Percentiles rank a stretch among this genome's conserved stretches.
These are phyloP conservation scores for Coriaria nepalensis DNA, from an alignment of 306 rosid genomes.

Conservation along the genomic window DNA sequence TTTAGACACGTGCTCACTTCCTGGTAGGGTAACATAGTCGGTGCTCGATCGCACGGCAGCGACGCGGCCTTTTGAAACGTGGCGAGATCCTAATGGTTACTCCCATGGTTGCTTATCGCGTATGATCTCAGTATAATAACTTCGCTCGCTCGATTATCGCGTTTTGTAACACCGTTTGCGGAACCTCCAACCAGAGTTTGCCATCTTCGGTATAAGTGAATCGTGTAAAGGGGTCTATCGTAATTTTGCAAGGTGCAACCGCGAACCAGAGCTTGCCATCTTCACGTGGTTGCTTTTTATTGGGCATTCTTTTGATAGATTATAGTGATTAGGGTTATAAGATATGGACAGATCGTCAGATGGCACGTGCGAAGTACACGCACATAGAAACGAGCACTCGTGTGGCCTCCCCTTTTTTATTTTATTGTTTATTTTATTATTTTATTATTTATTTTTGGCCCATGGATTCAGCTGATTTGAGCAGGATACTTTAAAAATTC, in stretches of 20 bases:
- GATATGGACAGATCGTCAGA: slow-evolving; percentile 26
- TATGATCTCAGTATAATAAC: background rate
- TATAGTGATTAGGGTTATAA: slow-evolving; percentile 5
- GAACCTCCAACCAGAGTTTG: no score
- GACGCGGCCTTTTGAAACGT: slow-evolving; percentile 12
- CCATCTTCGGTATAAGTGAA: no score
- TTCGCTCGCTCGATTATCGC: no score
- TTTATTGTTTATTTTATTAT: background rate
- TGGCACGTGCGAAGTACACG: slow-evolving; percentile 28
- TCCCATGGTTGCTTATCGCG: slow-evolving; percentile 10
- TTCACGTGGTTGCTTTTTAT: background rate
- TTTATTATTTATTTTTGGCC: background rate
- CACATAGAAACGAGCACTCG: slow-evolving; percentile 18
- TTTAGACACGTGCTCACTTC: slow-evolving; percentile 16
- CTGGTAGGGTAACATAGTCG: slow-evolving; percentile 10
- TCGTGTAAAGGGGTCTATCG: no score
- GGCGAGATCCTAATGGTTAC: slow-evolving; percentile 11
- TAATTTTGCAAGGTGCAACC: no score
- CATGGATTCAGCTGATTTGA: no score
- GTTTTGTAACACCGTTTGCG: no score
- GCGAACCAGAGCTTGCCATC: no score
- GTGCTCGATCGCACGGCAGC: slow-evolving; percentile 24
- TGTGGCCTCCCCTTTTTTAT: slow-evolving; percentile 4
- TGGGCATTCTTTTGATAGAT: background rate
- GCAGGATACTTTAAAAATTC: background rate